Evolutionary conservation across 75 land plant genomes (phyloP), one percentile per base, ranked within the genome.

Genomic region (Cupressus sempervirens): DNA sequence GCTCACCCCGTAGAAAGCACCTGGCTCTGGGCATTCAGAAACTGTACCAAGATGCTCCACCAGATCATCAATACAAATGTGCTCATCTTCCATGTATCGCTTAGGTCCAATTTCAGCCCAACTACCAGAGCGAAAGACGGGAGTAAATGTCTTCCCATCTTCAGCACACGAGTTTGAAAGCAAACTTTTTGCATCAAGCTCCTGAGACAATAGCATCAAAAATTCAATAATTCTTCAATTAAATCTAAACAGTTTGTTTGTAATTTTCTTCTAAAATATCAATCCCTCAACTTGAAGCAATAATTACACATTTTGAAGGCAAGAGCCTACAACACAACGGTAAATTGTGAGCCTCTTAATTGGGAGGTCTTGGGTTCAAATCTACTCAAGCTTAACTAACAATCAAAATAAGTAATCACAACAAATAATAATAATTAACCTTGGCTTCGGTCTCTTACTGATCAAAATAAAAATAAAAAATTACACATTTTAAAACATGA

Each of bases 51-150:
- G 80, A 88, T 92, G 84, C 45, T 88, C 83, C 23, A 72, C 62
- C 73, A 92, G 84, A 86, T 92, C 76, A 85, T 92, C 94, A 26
- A 92, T 87, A 56, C 94, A 90, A 9, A 91, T 81, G 70, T 87
- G 88, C 80, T 89, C 92, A 86, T 92, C 94, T 82, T 92, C 92
- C 93, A 92, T 92, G 62, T 56, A 81, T 23, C 29, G 80, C 79
- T 88, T 88, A 9, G 89, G 88, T 72, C 94, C 94, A 26, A 86
- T 91, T 83, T 91, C 94, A 18, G 92, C 88, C 76, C 89, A 92
- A 80, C 92, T 89, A 38, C 94, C 94, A 9, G 94, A 92, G 23
- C 92, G 92, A 45, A 91, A 85, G 11, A 83, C 65, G 8, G 91
- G 94, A 45, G 68, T 6, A 75, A 91, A 88, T 26, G 8, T 20